Evolutionary conservation across 345 rosid genomes (phyloP).

Genomic region (Brassica nigra): DNA sequence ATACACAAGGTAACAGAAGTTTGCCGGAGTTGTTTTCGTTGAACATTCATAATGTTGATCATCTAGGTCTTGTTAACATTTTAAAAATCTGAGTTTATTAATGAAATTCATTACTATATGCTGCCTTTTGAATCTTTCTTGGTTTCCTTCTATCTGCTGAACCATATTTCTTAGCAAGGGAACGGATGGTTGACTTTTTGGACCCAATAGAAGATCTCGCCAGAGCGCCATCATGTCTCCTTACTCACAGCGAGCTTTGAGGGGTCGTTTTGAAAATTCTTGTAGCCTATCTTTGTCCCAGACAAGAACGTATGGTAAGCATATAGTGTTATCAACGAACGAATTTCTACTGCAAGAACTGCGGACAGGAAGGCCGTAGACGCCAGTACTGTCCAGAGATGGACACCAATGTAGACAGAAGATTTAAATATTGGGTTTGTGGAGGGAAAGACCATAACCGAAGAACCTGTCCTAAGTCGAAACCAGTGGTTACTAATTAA

Average conservation of each 20-base stretch:
- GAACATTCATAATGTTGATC: neutral
- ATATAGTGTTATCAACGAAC: slow-evolving; percentile 17
- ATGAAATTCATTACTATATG: slow-evolving; percentile 4
- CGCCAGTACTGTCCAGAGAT: slow-evolving; percentile 82
- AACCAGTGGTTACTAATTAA: slow-evolving; percentile 27
- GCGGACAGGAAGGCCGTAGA: slow-evolving; percentile 90
- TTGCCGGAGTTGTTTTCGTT: slow-evolving; percentile 6
- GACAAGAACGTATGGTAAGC: slow-evolving; percentile 39
- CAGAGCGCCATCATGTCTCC: slow-evolving; percentile 45
- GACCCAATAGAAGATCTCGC: slow-evolving; percentile 60
- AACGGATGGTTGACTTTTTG: slow-evolving; percentile 58
- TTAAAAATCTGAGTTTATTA: slow-evolving; percentile 20
- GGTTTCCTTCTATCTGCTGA: slow-evolving; percentile 1
- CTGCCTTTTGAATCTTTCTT: slow-evolving; percentile 10
- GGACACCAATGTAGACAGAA: slow-evolving; percentile 45
- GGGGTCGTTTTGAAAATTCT: slow-evolving; percentile 44
- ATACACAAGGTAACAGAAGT: neutral
- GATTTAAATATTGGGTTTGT: slow-evolving; percentile 64
- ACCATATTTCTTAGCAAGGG: slow-evolving; percentile 35
- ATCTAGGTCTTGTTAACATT: slow-evolving; percentile 12
- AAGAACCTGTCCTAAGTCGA: slow-evolving; percentile 65
- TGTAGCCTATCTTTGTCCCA: slow-evolving; percentile 43
- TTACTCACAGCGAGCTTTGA: slow-evolving; percentile 41
- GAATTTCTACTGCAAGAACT: slow-evolving; percentile 67
- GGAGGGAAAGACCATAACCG: slow-evolving; percentile 81